These are phyloP conservation scores for Cokeromyces recurvatus DNA, from an alignment of 371 early-diverging fungal species.

Conservation along the genomic window DNA sequence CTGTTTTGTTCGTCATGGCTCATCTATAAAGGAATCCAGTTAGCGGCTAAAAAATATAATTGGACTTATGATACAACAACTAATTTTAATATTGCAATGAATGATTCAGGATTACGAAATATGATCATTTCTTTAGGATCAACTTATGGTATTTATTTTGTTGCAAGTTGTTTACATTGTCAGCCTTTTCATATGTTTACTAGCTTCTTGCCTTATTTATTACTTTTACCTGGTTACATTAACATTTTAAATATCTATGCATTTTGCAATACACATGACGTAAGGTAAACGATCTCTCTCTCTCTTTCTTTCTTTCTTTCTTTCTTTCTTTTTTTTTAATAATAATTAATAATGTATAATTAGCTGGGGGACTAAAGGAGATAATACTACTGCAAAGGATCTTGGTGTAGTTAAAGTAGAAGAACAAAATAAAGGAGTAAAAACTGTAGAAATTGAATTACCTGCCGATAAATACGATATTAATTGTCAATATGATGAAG, in stretches of 20 bases:
- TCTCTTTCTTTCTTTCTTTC: not conserved
- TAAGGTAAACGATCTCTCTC: slow-evolving; percentile 40
- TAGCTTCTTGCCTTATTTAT: slow-evolving; percentile 57
- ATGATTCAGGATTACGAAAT: slow-evolving; percentile 50
- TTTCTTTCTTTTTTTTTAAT: not conserved
- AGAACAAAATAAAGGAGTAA: slow-evolving; percentile 40
- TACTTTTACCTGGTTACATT: slow-evolving; percentile 59
- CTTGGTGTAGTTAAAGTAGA: slow-evolving; percentile 60
- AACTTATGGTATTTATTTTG: slow-evolving; percentile 64
- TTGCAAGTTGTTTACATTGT: slow-evolving; percentile 54
- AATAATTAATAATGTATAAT: not conserved
- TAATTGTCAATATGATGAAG: slow-evolving; percentile 69
- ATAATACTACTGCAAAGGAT: slow-evolving; percentile 53
- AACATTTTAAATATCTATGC: slow-evolving; percentile 69
- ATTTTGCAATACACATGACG: slow-evolving; percentile 71
- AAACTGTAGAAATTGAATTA: slow-evolving; percentile 54
- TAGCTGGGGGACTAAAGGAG: slow-evolving; percentile 96
- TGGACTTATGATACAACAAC: slow-evolving; percentile 29
- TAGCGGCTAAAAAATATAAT: slow-evolving; percentile 19
- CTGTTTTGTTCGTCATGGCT: slow-evolving; percentile 44
- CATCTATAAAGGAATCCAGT: slow-evolving; percentile 41
- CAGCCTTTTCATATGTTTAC: slow-evolving; percentile 70
- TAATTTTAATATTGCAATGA: slow-evolving; percentile 20
- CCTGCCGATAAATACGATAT: slow-evolving; percentile 70
- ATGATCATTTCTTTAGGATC: slow-evolving; percentile 53